These are phyloP conservation scores for Penicillium brasilianum DNA, from an alignment of 2,329 filamentous ascomycete species.

Conservation along the genomic window DNA sequence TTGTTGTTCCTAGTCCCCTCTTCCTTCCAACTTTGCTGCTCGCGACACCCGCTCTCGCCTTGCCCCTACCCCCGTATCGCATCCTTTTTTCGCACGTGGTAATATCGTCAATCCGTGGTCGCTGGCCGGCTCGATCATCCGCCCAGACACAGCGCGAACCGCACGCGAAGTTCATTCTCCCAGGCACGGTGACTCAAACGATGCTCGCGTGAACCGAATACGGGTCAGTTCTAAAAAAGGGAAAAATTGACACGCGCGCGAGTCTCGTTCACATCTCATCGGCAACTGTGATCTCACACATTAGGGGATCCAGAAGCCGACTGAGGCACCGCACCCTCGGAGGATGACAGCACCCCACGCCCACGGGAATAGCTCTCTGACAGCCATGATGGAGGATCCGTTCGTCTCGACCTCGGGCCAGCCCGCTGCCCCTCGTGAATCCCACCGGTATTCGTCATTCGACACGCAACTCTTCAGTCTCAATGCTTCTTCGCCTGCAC, in stretches of 20 bases:
- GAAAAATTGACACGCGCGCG: conserved; percentile 29
- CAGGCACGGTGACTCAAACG: conserved; percentile 29
- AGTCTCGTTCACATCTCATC: conserved; percentile 26
- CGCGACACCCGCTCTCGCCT: conserved; percentile 17
- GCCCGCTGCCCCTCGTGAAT: conserved; percentile 46
- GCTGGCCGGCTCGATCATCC: conserved; percentile 38
- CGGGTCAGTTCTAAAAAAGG: conserved; percentile 12
- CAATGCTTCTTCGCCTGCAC: conserved; percentile 80
- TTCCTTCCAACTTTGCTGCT: conserved; percentile 16
- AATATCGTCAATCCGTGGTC: conserved; percentile 29
- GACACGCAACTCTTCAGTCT: conserved; percentile 80
- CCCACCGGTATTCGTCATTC: conserved; percentile 80
- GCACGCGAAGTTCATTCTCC: conserved; percentile 17
- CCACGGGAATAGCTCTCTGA: conserved; percentile 25
- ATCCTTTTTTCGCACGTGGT: conserved; percentile 17
- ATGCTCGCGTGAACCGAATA: conserved; percentile 35
- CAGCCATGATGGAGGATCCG: conserved; percentile 56
- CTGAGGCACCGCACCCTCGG: conserved; percentile 17
- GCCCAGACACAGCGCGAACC: conserved; percentile 8
- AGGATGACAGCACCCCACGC: conserved; percentile 25
- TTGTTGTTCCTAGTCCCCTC: conserved; percentile 22
- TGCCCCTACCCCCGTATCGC: conserved; percentile 12
- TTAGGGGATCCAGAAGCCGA: conserved; percentile 29
- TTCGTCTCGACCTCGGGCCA: conserved; percentile 59
- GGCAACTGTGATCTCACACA: conserved; percentile 30